Conservation (phyloP, 164 flowering plant species). For the Brasenia schreberi region DNA sequence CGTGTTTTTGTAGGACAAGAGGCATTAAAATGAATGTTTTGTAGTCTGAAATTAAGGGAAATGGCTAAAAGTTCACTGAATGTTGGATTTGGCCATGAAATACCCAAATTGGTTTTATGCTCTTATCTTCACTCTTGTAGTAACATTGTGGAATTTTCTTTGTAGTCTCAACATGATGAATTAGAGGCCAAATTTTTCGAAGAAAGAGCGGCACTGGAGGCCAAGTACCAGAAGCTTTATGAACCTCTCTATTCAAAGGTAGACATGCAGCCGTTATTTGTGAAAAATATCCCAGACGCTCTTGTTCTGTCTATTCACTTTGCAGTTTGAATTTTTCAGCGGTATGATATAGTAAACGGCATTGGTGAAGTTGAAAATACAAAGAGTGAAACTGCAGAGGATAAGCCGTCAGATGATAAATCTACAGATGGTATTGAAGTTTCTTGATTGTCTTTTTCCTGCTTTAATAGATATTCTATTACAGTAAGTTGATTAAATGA, state of each 20-base stretch:
- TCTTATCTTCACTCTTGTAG: background rate
- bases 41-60: background rate
- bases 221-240: constrained; percentile 33
- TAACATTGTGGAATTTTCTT: too few species aligned
- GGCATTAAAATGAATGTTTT: too few species aligned
- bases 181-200: constrained; percentile 36
- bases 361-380: constrained; percentile 11
- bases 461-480: background rate
- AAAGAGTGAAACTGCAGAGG: constrained; percentile 4
- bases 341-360: constrained; percentile 12
- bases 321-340: background rate
- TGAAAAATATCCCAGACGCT: background rate
- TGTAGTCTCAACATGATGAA: constrained; percentile 28
- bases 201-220: constrained; percentile 41
- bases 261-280: background rate
- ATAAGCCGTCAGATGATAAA: constrained; percentile 4
- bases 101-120: background rate
- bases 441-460: background rate
- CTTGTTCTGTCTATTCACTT: background rate
- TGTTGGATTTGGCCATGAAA: too few species aligned
- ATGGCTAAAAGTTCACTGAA: background rate
- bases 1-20: background rate
- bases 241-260: constrained; percentile 32
- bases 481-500: background rate
- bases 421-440: constrained; percentile 1